phyloP scores from a whole-genome alignment of 2,329 filamentous ascomycete genomes.

The Trichophyton verrucosum region DNA sequence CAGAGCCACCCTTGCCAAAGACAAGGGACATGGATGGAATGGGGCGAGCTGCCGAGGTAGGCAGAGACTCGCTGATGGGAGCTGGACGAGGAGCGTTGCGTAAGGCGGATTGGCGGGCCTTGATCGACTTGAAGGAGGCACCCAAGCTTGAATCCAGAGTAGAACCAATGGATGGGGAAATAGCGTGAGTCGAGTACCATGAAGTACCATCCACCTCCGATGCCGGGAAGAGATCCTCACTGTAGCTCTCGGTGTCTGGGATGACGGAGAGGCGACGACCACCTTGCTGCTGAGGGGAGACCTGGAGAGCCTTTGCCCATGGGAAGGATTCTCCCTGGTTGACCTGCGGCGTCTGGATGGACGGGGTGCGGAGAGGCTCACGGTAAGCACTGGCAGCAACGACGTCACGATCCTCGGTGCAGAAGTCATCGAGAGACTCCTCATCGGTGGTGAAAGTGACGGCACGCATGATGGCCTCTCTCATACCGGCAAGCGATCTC shows the following conservation, averaged over 20 bases:
- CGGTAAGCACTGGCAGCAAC: constrained; percentile 75
- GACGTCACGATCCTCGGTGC: constrained; percentile 63
- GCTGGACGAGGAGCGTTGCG: constrained; percentile 47
- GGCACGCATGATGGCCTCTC: constrained; percentile 63
- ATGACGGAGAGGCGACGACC: constrained; percentile 79
- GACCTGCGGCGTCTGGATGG: constrained; percentile 74
- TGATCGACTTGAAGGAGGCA: constrained; percentile 64
- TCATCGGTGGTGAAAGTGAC: constrained; percentile 90
- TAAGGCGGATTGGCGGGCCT: constrained; percentile 35
- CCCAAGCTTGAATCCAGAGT: constrained; percentile 72
- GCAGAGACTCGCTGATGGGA: constrained; percentile 68
- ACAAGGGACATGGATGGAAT: constrained; percentile 62
- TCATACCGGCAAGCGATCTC: constrained; percentile 67
- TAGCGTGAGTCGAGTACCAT: constrained; percentile 65
- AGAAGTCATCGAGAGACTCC: constrained; percentile 87
- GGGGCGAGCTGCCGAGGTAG: constrained; percentile 47
- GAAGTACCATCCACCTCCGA: constrained; percentile 54
- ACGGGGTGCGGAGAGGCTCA: constrained; percentile 89
- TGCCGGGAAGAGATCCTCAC: constrained; percentile 72
- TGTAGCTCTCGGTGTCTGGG: constrained; percentile 62
- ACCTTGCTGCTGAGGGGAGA: constrained; percentile 55
- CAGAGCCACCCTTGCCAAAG: constrained; percentile 59
- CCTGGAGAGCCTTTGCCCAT: constrained; percentile 83
- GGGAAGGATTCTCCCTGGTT: constrained; percentile 72
- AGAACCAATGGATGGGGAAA: constrained; percentile 72